A percentile compares a stretch with the other conserved stretches of the same genome.
Evolutionary conservation across 1,284 basidiomycete species (phyloP).

Genomic region (Tilletia horrida): DNA sequence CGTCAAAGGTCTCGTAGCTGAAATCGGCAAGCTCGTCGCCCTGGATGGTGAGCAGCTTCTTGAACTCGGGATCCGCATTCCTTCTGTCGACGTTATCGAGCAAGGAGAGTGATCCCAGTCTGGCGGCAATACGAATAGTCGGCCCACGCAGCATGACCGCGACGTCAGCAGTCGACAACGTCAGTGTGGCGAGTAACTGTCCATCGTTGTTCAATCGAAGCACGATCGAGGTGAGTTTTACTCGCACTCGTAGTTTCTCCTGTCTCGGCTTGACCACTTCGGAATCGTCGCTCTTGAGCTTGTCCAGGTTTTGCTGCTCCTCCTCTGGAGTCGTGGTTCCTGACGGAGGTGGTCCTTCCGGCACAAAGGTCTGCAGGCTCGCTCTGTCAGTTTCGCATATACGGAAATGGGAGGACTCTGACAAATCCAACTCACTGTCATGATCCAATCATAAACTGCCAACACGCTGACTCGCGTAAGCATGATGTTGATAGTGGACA

Average conservation of each 20-base stretch:
- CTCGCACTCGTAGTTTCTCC: slow-evolving; percentile 74
- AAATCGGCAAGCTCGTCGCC: slow-evolving; percentile 94
- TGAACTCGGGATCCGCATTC: slow-evolving; percentile 64
- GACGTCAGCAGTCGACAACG: slow-evolving; percentile 86
- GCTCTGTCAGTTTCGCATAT: too few relatives aligned
- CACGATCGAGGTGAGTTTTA: slow-evolving; percentile 84
- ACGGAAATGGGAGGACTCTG: not conserved
- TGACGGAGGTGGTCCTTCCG: slow-evolving; percentile 7
- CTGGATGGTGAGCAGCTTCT: slow-evolving; percentile 87
- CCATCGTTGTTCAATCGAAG: slow-evolving; percentile 76
- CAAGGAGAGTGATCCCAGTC: slow-evolving; percentile 80
- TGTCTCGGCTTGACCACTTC: slow-evolving; percentile 27
- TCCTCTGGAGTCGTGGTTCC: not conserved
- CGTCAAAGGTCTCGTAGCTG: slow-evolving; percentile 86
- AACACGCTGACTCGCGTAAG: slow-evolving; percentile 88
- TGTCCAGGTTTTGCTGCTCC: not conserved
- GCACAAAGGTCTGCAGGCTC: slow-evolving; percentile 4
- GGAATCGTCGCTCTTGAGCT: slow-evolving; percentile 26
- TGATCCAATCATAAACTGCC: slow-evolving; percentile 91
- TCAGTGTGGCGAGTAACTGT: slow-evolving; percentile 74
- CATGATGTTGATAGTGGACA: slow-evolving; percentile 89
- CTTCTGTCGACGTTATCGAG: slow-evolving; percentile 70
- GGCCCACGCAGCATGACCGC: slow-evolving; percentile 72
- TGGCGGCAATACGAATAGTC: slow-evolving; percentile 75
- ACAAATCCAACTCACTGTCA: slow-evolving; percentile 72